Evolutionary conservation across 805 yeast genomes (phyloP), one percentile per base, ranked within the genome.

Genomic region (Starmerella cellae): DNA sequence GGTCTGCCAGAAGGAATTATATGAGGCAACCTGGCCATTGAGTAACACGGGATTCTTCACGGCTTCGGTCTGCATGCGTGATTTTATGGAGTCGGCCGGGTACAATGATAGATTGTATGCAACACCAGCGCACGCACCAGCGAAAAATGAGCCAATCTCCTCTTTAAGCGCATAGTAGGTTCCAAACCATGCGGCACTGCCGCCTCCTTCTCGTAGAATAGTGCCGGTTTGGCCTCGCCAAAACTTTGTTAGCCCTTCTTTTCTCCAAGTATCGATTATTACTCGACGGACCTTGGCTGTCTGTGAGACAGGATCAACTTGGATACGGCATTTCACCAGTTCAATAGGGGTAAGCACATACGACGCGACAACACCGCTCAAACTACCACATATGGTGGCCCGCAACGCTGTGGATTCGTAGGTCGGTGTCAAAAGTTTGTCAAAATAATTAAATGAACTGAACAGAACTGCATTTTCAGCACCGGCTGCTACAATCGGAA

Each of bases 161-260:
- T 42, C 43, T 10, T 37, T 58, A 6, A 71, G 62, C 35, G 69
- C 62, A 57, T 85, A 95, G 59, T 85, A 85, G 16, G 91, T 74
- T 0, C 94, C 88, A 63, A 87, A 87, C 96, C 96, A 87, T 2
- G 88, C 77, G 3, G 94, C 82, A 2, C 95, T 82, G 6, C 96
- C 96, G 23, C 85, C 79, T 30, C 82, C 70, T 58, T 87, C 97
- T 53, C 96, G 70, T 2, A 82, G 49, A 37, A 83, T 62, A 0
- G 97, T 87, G 18, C 91, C 77, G 0, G 76, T 65, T 51, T 85
- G 85, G 2, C 97, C 97, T 48, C 73, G 73, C 94, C 95, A 87
- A 46, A 87, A 67, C 0, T 95, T 95, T 9, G 51, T 34, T 0
- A 82, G 5, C 0, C 96, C 95, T 14, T 69, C 66, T 17, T 8